Conservation (phyloP, 495 filamentous ascomycete species). For the Aspergillus olivimuriae region DNA sequence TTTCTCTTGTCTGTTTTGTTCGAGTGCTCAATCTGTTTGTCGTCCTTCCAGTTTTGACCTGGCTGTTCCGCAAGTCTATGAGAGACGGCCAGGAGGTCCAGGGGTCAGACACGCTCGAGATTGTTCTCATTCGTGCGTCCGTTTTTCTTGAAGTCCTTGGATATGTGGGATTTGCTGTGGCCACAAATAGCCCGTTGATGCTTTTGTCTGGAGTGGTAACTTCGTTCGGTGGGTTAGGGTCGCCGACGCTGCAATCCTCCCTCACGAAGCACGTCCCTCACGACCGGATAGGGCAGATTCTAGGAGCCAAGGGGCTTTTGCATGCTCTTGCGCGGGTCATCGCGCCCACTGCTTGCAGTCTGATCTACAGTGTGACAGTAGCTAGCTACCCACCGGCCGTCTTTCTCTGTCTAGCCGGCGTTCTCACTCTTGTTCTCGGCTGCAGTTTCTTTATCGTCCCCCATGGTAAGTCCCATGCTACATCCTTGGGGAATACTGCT, state of each 20-base stretch:
- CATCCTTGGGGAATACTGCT: neutral
- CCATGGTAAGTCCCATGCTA: constrained; percentile 51
- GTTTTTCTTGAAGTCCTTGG: constrained; percentile 75
- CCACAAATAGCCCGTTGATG: constrained; percentile 47
- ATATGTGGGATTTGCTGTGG: constrained; percentile 64
- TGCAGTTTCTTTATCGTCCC: constrained; percentile 65
- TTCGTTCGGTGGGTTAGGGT: constrained; percentile 74
- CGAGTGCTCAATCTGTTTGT: constrained; percentile 70
- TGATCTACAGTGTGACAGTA: constrained; percentile 78
- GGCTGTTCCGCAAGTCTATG: constrained; percentile 53
- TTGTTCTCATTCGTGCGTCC: constrained; percentile 67
- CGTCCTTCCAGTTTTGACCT: constrained; percentile 65
- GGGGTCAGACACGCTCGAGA: constrained; percentile 75
- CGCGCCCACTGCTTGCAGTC: constrained; percentile 73
- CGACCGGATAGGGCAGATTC: constrained; percentile 71
- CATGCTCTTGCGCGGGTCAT: constrained; percentile 77
- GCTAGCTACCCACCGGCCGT: constrained; percentile 71
- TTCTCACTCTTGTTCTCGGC: constrained; percentile 61
- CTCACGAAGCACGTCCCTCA: constrained; percentile 87
- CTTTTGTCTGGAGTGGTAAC: constrained; percentile 64
- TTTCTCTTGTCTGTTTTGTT: constrained; percentile 65
- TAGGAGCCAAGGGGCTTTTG: constrained; percentile 80
- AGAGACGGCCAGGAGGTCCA: constrained; percentile 41
- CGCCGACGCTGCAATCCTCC: constrained; percentile 72
- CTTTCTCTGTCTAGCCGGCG: constrained; percentile 63